Percentiles rank a stretch among this genome's conserved stretches.
Evolutionary conservation across 208 protist genomes (phyloP).

Genomic region (Leishmania turanica): DNA sequence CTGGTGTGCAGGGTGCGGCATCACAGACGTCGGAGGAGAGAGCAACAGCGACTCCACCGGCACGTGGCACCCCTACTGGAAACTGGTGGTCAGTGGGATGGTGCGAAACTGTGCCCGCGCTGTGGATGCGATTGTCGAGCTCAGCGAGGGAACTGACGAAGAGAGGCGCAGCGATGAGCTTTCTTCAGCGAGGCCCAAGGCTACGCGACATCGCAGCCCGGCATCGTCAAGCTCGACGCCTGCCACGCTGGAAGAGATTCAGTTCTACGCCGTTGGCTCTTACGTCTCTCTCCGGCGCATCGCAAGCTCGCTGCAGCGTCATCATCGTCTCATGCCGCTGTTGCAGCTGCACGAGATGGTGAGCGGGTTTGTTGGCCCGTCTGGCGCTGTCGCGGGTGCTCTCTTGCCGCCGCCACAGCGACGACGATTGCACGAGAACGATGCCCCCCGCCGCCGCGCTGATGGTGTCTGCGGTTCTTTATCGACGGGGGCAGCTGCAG

Average conservation of each 20-base stretch:
- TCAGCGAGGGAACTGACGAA: background rate
- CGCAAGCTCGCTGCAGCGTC: constrained; percentile 51
- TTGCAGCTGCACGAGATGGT: constrained; percentile 46
- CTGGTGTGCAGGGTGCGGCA: background rate
- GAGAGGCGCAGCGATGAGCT: background rate
- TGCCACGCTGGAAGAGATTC: constrained; percentile 14
- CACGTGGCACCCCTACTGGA: constrained; percentile 24
- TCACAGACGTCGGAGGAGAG: background rate
- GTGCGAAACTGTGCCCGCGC: constrained; percentile 13
- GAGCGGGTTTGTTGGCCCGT: constrained; percentile 20
- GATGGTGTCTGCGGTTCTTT: no score
- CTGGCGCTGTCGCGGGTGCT: background rate
- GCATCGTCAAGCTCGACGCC: background rate
- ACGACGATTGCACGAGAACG: background rate
- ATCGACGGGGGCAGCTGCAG: constrained; percentile 7
- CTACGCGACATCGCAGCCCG: background rate
- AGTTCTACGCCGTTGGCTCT: constrained; percentile 59
- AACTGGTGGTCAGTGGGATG: constrained; percentile 21
- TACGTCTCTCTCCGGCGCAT: constrained; percentile 67
- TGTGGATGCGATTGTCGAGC: constrained; percentile 10
- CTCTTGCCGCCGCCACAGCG: background rate
- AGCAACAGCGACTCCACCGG: background rate
- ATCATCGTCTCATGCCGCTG: constrained; percentile 57
- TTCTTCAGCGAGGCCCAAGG: background rate
- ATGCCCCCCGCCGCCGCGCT: background rate